Conservation (phyloP, 148 eudicot species). For the Hydrangea macrophylla region DNA sequence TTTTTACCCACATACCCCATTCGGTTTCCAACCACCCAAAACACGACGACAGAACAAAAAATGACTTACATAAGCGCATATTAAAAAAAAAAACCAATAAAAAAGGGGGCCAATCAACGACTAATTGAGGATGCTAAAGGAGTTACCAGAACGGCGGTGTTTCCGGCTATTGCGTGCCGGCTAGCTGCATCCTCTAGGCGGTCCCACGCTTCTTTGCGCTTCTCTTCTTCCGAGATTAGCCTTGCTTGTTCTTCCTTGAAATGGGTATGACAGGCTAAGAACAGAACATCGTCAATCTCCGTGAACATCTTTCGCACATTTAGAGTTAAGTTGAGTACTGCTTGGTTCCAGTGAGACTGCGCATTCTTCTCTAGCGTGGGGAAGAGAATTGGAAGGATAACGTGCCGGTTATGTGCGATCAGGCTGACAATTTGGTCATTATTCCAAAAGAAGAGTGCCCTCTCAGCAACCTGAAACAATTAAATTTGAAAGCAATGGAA, state of each 20-base stretch:
- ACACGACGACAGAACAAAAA: constrained; percentile 18
- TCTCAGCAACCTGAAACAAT: constrained; percentile 79
- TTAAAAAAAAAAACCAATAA: no score
- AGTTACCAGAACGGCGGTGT: constrained; percentile 69
- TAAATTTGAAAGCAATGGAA: not conserved
- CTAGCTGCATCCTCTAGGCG: constrained; percentile 73
- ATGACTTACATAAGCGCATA: not conserved
- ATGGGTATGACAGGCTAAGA: constrained; percentile 50
- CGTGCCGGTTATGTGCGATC: constrained; percentile 65
- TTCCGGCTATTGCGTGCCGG: constrained; percentile 63
- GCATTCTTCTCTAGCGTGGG: constrained; percentile 80
- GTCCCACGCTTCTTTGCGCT: constrained; percentile 65
- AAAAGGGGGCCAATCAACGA: constrained; percentile 34
- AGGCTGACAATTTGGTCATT: constrained; percentile 85
- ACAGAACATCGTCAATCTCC: constrained; percentile 86
- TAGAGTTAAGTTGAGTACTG: constrained; percentile 76
- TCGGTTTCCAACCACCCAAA: constrained; percentile 9
- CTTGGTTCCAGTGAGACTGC: constrained; percentile 83
- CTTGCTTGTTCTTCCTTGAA: constrained; percentile 58
- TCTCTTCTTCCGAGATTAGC: constrained; percentile 35
- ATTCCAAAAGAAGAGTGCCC: constrained; percentile 91
- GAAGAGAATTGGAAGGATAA: constrained; percentile 68
- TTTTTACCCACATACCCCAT: constrained; percentile 26
- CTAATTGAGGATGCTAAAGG: constrained; percentile 38
- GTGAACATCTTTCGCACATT: constrained; percentile 67